Evolutionary conservation across 2,329 filamentous ascomycete genomes (phyloP).

Genomic region (Alternaria gaisen): DNA sequence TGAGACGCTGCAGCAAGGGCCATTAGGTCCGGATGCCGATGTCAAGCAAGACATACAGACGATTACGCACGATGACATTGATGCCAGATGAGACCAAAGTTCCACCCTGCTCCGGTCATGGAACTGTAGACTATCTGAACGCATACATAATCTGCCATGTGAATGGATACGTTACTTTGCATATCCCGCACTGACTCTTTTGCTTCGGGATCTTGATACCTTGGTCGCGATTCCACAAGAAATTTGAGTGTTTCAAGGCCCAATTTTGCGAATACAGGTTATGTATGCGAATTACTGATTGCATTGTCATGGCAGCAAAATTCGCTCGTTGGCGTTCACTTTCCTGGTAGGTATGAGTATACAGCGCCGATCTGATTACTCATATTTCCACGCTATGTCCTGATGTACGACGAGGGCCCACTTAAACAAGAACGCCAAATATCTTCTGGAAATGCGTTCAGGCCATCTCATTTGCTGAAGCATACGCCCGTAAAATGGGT

Average conservation of each 20-base stretch:
- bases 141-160: constrained; percentile 4
- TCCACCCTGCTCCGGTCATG: background rate
- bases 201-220: background rate
- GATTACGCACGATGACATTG: constrained; percentile 8
- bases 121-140: constrained; percentile 5
- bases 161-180: background rate
- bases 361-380: background rate
- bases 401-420: background rate
- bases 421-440: background rate
- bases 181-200: background rate
- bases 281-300: background rate
- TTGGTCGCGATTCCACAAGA: background rate
- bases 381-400: background rate
- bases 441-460: background rate
- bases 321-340: background rate
- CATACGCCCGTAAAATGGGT: background rate
- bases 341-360: background rate
- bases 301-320: background rate
- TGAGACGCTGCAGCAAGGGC: background rate
- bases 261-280: background rate
- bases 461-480: background rate
- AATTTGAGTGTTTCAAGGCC: background rate
- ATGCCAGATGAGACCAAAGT: constrained; percentile 6
- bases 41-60: background rate
- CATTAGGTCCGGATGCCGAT: background rate